These are phyloP conservation scores for Moesziomyces sp. DNA, from an alignment of 1,284 basidiomycete genomes.

Conservation along the genomic window DNA sequence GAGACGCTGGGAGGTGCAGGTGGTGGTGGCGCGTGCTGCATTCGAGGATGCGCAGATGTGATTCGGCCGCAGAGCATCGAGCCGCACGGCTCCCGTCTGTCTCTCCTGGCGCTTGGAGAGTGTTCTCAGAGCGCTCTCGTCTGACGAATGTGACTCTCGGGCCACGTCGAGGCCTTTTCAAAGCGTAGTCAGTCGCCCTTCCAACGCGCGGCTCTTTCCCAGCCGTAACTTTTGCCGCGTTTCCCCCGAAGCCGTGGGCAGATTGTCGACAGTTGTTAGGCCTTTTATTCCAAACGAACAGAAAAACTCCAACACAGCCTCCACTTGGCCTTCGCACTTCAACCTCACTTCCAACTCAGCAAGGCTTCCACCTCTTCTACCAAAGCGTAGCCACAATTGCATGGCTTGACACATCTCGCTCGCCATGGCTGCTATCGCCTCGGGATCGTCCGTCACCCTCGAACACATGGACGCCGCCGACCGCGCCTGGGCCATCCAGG, in stretches of 20 bases:
- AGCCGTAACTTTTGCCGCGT: too few species aligned
- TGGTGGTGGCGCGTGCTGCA: too few species aligned
- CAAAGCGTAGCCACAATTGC: not conserved
- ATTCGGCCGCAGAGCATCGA: too few species aligned
- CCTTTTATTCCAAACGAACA: not conserved
- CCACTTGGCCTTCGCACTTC: slow-evolving; percentile 7
- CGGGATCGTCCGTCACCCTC: slow-evolving; percentile 10
- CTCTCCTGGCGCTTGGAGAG: not conserved
- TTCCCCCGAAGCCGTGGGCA: not conserved
- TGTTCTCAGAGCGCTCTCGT: not conserved
- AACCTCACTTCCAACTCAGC: not conserved
- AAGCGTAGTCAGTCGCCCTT: too few species aligned
- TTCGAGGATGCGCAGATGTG: too few species aligned
- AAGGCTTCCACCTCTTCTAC: not conserved
- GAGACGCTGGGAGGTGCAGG: too few species aligned
- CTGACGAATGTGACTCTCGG: slow-evolving; percentile 6
- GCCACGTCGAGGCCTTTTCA: slow-evolving; percentile 8
- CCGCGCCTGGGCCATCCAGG: slow-evolving; percentile 41
- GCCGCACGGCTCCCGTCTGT: not conserved
- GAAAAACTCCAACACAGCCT: slow-evolving; percentile 34
- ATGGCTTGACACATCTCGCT: not conserved
- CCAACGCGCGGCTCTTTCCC: too few species aligned
- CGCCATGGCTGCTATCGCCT: slow-evolving; percentile 27
- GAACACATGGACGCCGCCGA: slow-evolving; percentile 38
- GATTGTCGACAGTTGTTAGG: not conserved